Base-by-base conservation (phyloP, 2,329 filamentous ascomycete species). In the Nigrospora sphaerica region DNA sequence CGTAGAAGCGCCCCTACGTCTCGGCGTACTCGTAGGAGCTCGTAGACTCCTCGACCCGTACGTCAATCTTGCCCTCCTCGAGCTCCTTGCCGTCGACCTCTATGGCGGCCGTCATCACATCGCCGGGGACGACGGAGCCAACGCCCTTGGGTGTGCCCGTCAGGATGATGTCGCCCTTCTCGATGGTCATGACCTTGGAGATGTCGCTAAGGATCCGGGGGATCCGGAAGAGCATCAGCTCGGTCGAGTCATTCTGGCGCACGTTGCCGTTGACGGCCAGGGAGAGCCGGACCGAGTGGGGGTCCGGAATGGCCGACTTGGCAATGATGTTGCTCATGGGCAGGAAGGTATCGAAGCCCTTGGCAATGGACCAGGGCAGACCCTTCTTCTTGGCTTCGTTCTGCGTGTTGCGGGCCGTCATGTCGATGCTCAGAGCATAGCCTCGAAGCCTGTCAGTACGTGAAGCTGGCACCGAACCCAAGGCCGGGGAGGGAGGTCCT, bases 131-230 rank as follows among this genome's bases (percentile, higher is more conserved):
- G 2, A 95, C 90, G 17, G 83, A 77, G 1, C 93, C 93, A 2
- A 98, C 93, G 12, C 93, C 93, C 71, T 96, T 96, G 42, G 93
- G 93, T 43, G 93, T 98, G 16, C 93, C 93, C n/a, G 93, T 98
- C 57, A 98, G 71, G 42, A 98, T 82, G 60, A 98, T 83, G 66
- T 98, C 93, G 42, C 92, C 93, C 60, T 86, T 81, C 67, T 95
- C 85, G 49, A 98, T 74, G 10, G 89, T 90, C 90, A 97, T 96
- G 48, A 97, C 91, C 63, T 85, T 85, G 54, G 88, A 93, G 62
- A 98, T 95, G 70, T 96, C 90, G 59, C 85, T 87, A 61, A 98
- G 67, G 53, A 95, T 83, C 56, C 88, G 77, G 18, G 92, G 91
- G 59, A 98, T 93, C 48, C 80, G 78, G 75, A 95, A 95, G 49